These are phyloP conservation scores for Candida montana DNA, from an alignment of 805 yeast genomes.

Conservation along the genomic window DNA sequence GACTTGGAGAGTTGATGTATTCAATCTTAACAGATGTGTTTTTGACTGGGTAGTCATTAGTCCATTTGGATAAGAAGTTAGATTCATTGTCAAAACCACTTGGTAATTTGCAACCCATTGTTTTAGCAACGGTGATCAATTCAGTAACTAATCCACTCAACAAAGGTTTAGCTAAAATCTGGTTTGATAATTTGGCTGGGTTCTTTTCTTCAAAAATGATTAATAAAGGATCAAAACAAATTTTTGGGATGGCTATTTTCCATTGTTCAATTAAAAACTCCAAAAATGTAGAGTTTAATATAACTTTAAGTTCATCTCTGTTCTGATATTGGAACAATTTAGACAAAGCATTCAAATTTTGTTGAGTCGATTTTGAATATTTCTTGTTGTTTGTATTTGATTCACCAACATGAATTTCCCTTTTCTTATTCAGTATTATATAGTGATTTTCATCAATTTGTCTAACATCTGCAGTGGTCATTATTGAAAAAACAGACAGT, in stretches of 20 bases:
- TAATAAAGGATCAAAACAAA: conserved; percentile 73
- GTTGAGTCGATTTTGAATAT: conserved; percentile 28
- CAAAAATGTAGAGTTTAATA: conserved; percentile 34
- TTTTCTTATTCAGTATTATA: conserved; percentile 18
- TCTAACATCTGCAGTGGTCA: conserved; percentile 20
- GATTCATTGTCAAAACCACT: conserved; percentile 65
- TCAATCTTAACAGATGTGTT: conserved; percentile 12
- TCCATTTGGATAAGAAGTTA: conserved; percentile 50
- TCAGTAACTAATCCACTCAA: conserved; percentile 77
- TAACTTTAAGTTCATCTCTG: conserved; percentile 42
- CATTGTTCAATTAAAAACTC: conserved; percentile 74
- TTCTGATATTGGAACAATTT: conserved; percentile 31
- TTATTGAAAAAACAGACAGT: conserved; percentile 20
- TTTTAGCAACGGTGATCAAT: conserved; percentile 62
- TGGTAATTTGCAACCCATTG: conserved; percentile 72
- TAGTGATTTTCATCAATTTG: conserved; percentile 11
- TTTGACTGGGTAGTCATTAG: conserved; percentile 34
- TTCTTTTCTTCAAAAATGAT: conserved; percentile 66
- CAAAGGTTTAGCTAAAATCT: conserved; percentile 80
- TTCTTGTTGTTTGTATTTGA: conserved; percentile 39
- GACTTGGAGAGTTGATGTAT: conserved; percentile 45
- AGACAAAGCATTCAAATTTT: conserved; percentile 32
- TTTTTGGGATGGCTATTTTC: conserved; percentile 75
- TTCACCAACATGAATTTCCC: conserved; percentile 33
- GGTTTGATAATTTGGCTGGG: conserved; percentile 52